Percentiles rank a stretch among this genome's conserved stretches.
Conservation (phyloP, 306 rosid genomes). For the Hylodesmum podocarpum region DNA sequence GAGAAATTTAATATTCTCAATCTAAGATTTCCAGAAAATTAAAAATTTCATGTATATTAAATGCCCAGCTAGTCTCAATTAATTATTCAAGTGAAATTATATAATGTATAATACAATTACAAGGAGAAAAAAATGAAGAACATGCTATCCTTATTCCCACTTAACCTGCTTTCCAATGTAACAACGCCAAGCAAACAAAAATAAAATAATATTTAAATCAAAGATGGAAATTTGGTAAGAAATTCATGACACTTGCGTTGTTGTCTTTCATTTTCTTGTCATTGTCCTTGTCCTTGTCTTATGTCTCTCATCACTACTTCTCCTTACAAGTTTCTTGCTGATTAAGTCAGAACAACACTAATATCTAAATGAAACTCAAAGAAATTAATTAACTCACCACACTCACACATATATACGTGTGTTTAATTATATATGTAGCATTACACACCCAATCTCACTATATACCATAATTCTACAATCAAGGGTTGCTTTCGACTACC, state of each 20-base stretch:
- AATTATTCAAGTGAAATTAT: neutral
- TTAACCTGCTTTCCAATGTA: neutral
- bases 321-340: constrained; percentile 20
- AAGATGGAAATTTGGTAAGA: constrained; percentile 6
- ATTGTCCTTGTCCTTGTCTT: constrained; percentile 27
- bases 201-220: neutral
- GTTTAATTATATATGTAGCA: too few relatives aligned
- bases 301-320: neutral
- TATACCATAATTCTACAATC: neutral
- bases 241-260: neutral
- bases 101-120: neutral
- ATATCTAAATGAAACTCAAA: neutral
- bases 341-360: constrained; percentile 2
- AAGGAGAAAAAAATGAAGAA: neutral
- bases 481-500: neutral
- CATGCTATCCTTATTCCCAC: neutral
- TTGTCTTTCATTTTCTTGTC: constrained; percentile 32
- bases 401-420: neutral
- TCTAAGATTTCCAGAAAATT: too few relatives aligned
- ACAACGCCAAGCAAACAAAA: constrained; percentile 19
- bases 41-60: too few relatives aligned
- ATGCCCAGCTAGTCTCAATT: too few relatives aligned
- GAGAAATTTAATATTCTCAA: too few relatives aligned
- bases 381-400: neutral
- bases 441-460: neutral